Conservation (phyloP, 164 flowering plant species). For the Protea cynaroides region DNA sequence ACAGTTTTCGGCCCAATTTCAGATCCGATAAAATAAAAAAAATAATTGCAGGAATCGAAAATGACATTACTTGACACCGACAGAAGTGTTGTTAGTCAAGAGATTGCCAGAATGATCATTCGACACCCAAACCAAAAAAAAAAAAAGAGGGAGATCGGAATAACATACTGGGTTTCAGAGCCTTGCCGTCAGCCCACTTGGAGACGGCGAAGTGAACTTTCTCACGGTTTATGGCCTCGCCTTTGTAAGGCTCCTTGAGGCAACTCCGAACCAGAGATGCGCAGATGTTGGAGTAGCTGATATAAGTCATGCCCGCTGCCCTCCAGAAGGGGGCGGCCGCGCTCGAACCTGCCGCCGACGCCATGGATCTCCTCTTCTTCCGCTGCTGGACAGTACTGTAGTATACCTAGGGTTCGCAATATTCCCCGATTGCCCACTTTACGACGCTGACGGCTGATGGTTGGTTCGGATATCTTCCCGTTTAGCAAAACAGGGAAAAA, state of each 20-base stretch:
- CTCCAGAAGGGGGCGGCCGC: conserved; percentile 98
- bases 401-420: too few species aligned
- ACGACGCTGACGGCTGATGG: too few species aligned
- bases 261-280: conserved; percentile 78
- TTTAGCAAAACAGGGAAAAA: too few species aligned
- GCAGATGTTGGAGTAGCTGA: conserved; percentile 88
- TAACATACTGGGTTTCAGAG: conserved; percentile 60
- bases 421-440: too few species aligned
- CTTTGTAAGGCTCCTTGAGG: conserved; percentile 83
- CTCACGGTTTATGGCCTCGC: conserved; percentile 72
- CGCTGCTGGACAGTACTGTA: not conserved
- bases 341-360: conserved; percentile 37
- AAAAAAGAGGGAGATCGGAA: conserved; percentile 1
- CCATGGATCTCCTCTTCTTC: conserved; percentile 29
- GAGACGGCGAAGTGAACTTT: conserved; percentile 83
- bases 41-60: too few species aligned
- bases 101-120: not conserved
- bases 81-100: not conserved
- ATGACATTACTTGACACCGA: not conserved
- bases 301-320: conserved; percentile 95
- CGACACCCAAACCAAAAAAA: not conserved
- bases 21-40: too few species aligned
- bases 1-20: too few species aligned
- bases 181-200: conserved; percentile 72
- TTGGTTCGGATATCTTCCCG: too few species aligned